Evolutionary conservation across 306 rosid genomes (phyloP).

Genomic region (Glycine tomentella): DNA sequence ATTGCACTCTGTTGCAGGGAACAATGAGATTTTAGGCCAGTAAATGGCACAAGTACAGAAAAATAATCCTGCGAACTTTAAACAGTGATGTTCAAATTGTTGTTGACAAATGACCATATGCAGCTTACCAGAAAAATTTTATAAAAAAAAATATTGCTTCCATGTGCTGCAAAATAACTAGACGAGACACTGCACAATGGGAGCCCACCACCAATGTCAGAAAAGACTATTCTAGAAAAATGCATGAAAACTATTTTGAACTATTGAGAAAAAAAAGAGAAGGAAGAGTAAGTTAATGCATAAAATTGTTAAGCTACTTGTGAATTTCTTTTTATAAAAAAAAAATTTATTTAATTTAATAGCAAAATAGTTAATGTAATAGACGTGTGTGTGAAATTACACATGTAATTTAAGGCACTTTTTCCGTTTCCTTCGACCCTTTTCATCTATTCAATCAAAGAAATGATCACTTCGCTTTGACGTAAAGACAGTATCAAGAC

Average conservation of each 20-base stretch:
- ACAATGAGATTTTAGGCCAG: constrained; percentile 41
- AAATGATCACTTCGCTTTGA: constrained; percentile 20
- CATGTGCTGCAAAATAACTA: constrained; percentile 18
- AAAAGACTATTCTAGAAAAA: constrained; percentile 10
- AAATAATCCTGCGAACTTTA: constrained; percentile 26
- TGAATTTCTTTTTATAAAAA: not conserved
- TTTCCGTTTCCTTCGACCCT: too few species aligned
- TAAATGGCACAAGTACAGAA: constrained; percentile 41
- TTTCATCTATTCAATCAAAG: not conserved
- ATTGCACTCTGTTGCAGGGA: constrained; percentile 6
- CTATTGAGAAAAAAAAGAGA: not conserved
- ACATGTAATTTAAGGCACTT: not conserved
- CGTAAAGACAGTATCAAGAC: constrained; percentile 36
- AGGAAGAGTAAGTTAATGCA: not conserved
- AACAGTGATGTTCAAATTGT: constrained; percentile 39
- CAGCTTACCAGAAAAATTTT: not conserved
- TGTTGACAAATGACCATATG: constrained; percentile 41
- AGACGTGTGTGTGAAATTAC: not conserved
- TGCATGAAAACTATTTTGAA: not conserved
- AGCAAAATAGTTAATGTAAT: not conserved
- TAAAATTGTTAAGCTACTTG: not conserved
- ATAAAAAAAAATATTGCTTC: not conserved
- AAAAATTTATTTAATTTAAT: not conserved
- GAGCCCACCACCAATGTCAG: constrained; percentile 19
- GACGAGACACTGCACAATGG: not conserved